phyloP scores from a whole-genome alignment of 768 basidiomycete species.

The Omphalotus guepiniiformis region DNA sequence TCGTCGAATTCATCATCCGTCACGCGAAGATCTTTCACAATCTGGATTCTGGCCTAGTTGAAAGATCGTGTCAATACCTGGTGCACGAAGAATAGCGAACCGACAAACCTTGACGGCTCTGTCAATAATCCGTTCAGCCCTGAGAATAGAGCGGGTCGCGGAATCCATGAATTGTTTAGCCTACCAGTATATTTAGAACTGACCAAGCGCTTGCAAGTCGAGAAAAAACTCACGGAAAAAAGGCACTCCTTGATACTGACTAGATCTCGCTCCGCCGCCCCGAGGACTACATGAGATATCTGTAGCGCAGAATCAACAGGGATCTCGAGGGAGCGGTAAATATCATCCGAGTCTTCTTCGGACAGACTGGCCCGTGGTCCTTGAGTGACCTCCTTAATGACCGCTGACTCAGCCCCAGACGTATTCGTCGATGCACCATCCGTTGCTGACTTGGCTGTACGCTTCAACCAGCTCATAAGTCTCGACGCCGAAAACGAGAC shows the following conservation, averaged over 20 bases:
- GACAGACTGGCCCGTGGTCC: too few relatives aligned
- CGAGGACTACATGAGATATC: conserved; percentile 45
- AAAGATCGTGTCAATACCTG: conserved; percentile 6
- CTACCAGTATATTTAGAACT: conserved; percentile 25
- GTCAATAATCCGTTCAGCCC: conserved; percentile 53
- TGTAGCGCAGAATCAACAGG: conserved; percentile 31
- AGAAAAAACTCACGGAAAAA: conserved; percentile 38
- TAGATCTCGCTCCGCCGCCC: conserved; percentile 53
- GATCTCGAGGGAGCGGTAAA: conserved; percentile 22
- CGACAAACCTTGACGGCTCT: conserved; percentile 51
- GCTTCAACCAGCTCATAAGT: conserved; percentile 8
- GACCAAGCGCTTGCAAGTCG: conserved; percentile 9
- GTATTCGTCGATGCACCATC: not conserved
- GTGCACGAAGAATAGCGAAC: not conserved
- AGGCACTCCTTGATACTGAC: conserved; percentile 50
- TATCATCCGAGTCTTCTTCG: conserved; percentile 34
- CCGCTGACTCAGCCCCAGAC: not conserved
- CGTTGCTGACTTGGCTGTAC: conserved; percentile 1
- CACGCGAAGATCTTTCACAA: conserved; percentile 41
- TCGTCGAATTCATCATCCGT: conserved; percentile 16
- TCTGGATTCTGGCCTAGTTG: conserved; percentile 42
- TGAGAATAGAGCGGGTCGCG: conserved; percentile 51
- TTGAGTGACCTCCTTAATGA: not conserved
- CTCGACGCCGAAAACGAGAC: not conserved
- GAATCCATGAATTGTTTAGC: conserved; percentile 53